Evolutionary conservation across 768 basidiomycete species (phyloP).

Genomic region (Agrocybe pediades): DNA sequence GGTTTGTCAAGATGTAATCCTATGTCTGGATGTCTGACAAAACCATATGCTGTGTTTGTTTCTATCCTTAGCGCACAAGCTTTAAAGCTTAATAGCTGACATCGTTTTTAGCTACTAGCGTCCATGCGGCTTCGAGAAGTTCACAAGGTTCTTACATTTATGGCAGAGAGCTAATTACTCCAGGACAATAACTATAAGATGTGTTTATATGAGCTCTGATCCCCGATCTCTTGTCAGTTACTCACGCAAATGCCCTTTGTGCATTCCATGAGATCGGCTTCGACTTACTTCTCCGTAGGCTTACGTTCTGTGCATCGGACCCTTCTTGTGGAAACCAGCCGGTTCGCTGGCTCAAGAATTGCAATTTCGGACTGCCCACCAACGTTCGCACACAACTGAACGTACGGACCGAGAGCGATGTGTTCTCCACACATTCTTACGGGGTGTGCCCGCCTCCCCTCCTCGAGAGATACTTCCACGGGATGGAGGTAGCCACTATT

Average conservation of each 20-base stretch:
- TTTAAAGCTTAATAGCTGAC: no score
- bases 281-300: background rate
- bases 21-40: background rate
- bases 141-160: background rate
- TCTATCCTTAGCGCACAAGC: no score
- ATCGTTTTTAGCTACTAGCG: background rate
- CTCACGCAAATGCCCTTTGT: conserved; percentile 8
- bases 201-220: conserved; percentile 15
- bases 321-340: background rate
- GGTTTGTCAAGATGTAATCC: background rate
- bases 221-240: conserved; percentile 17
- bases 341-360: conserved; percentile 13
- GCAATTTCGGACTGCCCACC: conserved; percentile 18
- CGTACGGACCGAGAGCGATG: conserved; percentile 25
- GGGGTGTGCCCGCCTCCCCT: conserved; percentile 75
- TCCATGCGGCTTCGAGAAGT: background rate
- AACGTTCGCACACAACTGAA: conserved; percentile 21
- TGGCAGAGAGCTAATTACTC: no score
- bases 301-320: conserved; percentile 17
- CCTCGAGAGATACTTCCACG: conserved; percentile 61
- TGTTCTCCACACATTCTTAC: conserved; percentile 57
- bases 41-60: background rate
- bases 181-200: conserved; percentile 16
- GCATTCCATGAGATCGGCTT: conserved; percentile 1
- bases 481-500: conserved; percentile 60